Percentiles rank a stretch among this genome's conserved stretches.
phyloP scores from a whole-genome alignment of 495 filamentous ascomycete genomes.

The Parathielavia appendiculata region DNA sequence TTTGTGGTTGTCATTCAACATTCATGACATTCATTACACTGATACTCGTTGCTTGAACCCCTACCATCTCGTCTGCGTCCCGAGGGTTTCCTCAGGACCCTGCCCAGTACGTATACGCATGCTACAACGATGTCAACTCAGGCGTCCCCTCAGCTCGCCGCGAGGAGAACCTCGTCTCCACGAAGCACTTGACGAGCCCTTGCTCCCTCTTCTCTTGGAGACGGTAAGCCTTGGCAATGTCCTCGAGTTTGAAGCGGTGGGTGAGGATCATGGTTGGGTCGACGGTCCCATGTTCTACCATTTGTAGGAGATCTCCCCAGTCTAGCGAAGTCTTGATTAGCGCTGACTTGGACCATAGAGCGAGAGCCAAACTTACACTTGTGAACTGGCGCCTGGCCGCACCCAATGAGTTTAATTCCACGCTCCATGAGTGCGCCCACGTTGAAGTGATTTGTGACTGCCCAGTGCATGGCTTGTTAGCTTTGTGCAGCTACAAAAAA shows the following conservation, averaged over 20 bases:
- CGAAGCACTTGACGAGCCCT: constrained; percentile 15
- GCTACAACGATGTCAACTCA: constrained; percentile 1
- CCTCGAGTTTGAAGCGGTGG: constrained; percentile 12
- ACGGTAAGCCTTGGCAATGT: constrained; percentile 14
- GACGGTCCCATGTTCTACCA: constrained; percentile 9
- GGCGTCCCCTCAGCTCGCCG: constrained; percentile 8
- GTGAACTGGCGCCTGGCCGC: constrained; percentile 10
- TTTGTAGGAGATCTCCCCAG: constrained; percentile 8
- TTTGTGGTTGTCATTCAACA: too few species aligned
- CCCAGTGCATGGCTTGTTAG: too few species aligned
- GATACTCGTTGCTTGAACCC: too few species aligned
- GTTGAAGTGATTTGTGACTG: constrained; percentile 19
- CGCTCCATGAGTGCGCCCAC: constrained; percentile 15
- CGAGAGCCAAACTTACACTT: constrained; percentile 4
- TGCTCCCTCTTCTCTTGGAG: constrained; percentile 14
- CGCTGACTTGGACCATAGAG: not conserved
- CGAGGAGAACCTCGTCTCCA: constrained; percentile 12
- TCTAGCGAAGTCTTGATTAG: not conserved
- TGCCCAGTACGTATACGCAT: too few species aligned
- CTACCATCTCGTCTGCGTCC: too few species aligned
- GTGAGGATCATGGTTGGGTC: constrained; percentile 18
- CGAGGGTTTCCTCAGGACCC: too few species aligned
- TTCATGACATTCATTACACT: too few species aligned
- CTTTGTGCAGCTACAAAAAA: too few species aligned
- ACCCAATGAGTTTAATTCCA: constrained; percentile 12